Evolutionary conservation across 768 basidiomycete genomes (phyloP).

Genomic region (Termitomyces sp.): DNA sequence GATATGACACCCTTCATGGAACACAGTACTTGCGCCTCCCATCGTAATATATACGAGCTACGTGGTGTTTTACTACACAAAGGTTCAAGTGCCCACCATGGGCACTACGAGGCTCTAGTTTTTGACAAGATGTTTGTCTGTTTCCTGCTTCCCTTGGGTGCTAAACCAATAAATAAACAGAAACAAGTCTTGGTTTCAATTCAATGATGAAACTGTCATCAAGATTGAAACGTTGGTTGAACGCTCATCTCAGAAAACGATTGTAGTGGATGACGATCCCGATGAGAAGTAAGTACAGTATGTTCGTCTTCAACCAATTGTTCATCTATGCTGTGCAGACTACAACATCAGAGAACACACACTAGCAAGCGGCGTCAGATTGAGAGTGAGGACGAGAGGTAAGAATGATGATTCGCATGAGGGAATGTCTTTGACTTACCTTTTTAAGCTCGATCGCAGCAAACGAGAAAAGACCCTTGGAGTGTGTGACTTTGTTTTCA

Average conservation of each 20-base stretch:
- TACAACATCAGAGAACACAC: constrained; percentile 27
- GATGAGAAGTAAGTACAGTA: constrained; percentile 13
- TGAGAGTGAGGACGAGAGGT: constrained; percentile 50
- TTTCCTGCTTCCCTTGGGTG: background rate
- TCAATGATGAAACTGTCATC: constrained; percentile 85
- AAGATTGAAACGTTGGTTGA: constrained; percentile 51
- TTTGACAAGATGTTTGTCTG: constrained; percentile 58
- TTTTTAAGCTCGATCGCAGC: background rate
- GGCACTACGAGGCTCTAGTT: constrained; percentile 86
- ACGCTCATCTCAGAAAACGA: constrained; percentile 21
- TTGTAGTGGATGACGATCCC: constrained; percentile 24
- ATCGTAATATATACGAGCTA: constrained; percentile 63
- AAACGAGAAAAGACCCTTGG: background rate
- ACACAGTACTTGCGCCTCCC: constrained; percentile 9
- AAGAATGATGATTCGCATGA: background rate
- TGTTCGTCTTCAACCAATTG: background rate
- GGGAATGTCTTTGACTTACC: background rate
- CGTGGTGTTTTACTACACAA: constrained; percentile 85
- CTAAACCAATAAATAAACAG: constrained; percentile 28
- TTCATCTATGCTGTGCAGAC: constrained; percentile 13
- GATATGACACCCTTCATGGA: constrained; percentile 69
- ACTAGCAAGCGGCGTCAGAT: constrained; percentile 49
- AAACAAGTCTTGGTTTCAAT: constrained; percentile 77
- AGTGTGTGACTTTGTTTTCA: background rate
- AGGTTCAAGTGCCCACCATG: constrained; percentile 87